A percentile compares a stretch with the other conserved stretches of the same genome.
Evolutionary conservation across 2,329 filamentous ascomycete species (phyloP).

Genomic region (Epichloe brachyelytri): DNA sequence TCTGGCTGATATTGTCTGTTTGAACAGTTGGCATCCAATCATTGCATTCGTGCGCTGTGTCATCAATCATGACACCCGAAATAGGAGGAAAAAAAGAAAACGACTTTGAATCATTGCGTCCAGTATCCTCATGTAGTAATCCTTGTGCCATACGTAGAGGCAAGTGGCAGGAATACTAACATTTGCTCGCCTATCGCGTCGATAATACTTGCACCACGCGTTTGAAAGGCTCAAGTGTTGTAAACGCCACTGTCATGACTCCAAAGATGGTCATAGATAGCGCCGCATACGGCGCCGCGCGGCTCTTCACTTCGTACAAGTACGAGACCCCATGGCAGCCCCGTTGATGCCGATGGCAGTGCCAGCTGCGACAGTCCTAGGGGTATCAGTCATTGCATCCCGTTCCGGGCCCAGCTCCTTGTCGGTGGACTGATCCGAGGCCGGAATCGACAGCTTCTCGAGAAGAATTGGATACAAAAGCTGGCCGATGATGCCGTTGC

Average conservation of each 20-base stretch:
- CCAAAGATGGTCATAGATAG: slow-evolving; percentile 46
- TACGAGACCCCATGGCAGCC: slow-evolving; percentile 46
- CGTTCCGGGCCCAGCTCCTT: not conserved
- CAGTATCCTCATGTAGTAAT: too few species aligned
- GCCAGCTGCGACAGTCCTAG: slow-evolving; percentile 33
- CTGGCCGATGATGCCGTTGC: slow-evolving; percentile 35
- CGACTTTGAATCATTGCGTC: not conserved
- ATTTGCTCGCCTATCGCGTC: not conserved
- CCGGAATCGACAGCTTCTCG: slow-evolving; percentile 15
- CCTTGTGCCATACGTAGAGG: not conserved
- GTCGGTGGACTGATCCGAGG: not conserved
- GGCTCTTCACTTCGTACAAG: slow-evolving; percentile 39
- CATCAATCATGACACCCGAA: not conserved
- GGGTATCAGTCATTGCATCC: slow-evolving; percentile 12
- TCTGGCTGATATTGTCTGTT: not conserved
- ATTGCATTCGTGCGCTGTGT: not conserved
- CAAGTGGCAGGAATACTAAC: not conserved
- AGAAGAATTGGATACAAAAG: slow-evolving; percentile 24
- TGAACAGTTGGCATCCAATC: not conserved
- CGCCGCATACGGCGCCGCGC: slow-evolving; percentile 41
- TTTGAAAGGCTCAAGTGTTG: slow-evolving; percentile 33
- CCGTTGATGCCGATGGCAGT: slow-evolving; percentile 44
- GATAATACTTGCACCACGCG: slow-evolving; percentile 23
- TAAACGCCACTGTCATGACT: slow-evolving; percentile 41
- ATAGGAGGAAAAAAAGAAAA: not conserved